Conservation (phyloP, 192 early-diverging fungal species). For the Backusella macrospora region DNA sequence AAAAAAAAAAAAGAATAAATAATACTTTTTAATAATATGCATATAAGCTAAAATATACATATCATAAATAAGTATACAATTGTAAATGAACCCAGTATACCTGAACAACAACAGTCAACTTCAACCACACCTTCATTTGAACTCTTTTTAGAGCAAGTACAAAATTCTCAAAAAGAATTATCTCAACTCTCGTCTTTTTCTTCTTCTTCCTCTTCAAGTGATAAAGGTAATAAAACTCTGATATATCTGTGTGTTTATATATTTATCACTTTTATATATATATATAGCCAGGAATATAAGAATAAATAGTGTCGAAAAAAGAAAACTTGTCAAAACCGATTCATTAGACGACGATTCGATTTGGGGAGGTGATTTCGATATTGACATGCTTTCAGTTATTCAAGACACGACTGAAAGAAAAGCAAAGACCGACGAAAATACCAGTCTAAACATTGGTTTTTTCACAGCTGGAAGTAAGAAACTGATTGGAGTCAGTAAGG, state of each 20-base stretch:
- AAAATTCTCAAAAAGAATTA: neutral
- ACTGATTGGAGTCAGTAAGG: too few relatives aligned
- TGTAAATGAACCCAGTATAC: too few relatives aligned
- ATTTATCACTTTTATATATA: neutral
- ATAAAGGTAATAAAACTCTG: neutral
- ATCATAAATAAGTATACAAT: too few relatives aligned
- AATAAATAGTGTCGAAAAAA: neutral
- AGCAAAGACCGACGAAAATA: neutral
- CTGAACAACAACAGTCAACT: neutral
- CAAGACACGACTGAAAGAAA: neutral
- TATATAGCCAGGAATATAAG: neutral
- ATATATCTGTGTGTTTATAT: neutral
- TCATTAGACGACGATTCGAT: conserved; percentile 1
- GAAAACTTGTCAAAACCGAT: neutral
- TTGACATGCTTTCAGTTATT: conserved; percentile 5
- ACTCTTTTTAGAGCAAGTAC: neutral
- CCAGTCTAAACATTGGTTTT: too few relatives aligned
- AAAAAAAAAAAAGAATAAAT: too few relatives aligned
- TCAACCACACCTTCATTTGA: neutral
- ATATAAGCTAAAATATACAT: too few relatives aligned
- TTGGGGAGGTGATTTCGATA: neutral
- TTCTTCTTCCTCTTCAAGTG: too few relatives aligned
- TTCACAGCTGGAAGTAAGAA: too few relatives aligned
- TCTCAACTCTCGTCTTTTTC: neutral
- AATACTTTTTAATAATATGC: too few relatives aligned